Conservation (phyloP, 1,284 basidiomycete species). For the Thecaphora thlaspeos region DNA sequence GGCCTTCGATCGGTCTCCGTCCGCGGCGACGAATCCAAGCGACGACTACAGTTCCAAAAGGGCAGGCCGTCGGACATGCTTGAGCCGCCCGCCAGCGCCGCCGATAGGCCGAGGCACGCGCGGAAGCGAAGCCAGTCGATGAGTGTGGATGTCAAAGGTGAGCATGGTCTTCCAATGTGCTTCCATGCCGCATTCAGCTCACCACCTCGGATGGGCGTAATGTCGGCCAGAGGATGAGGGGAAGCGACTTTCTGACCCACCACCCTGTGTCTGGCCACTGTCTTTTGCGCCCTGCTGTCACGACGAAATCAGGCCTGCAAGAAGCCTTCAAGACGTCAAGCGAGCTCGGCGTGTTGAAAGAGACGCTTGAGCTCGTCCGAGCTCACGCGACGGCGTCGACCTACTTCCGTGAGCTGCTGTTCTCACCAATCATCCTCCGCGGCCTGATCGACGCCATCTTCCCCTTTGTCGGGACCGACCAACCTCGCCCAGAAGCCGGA, state of each 20-base stretch:
- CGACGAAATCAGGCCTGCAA: conserved; percentile 10
- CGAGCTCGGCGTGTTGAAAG: conserved; percentile 19
- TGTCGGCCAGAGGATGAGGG: too few species aligned
- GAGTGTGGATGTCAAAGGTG: conserved; percentile 29
- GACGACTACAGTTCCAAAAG: neutral
- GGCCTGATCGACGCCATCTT: conserved; percentile 39
- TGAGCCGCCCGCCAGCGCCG: neutral
- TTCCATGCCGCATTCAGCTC: too few species aligned
- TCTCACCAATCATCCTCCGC: conserved; percentile 45
- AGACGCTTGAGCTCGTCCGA: conserved; percentile 31
- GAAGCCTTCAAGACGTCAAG: conserved; percentile 20
- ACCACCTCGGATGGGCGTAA: too few species aligned
- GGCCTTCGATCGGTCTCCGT: conserved; percentile 15
- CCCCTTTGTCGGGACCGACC: conserved; percentile 5
- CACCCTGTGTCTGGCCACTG: conserved; percentile 1
- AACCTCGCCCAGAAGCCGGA: neutral
- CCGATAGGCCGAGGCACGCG: conserved; percentile 6
- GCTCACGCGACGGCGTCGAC: conserved; percentile 14
- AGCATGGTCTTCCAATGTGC: too few species aligned
- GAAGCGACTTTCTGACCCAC: too few species aligned
- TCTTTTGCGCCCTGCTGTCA: conserved; percentile 1
- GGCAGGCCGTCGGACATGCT: conserved; percentile 18
- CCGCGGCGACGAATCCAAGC: neutral
- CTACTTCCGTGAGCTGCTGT: conserved; percentile 35
- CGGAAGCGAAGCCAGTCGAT: conserved; percentile 43